Percentiles rank a stretch among this genome's conserved stretches.
These are phyloP conservation scores for Pseudogymnoascus sp. DNA, from an alignment of 2,329 filamentous ascomycete genomes.

Conservation along the genomic window DNA sequence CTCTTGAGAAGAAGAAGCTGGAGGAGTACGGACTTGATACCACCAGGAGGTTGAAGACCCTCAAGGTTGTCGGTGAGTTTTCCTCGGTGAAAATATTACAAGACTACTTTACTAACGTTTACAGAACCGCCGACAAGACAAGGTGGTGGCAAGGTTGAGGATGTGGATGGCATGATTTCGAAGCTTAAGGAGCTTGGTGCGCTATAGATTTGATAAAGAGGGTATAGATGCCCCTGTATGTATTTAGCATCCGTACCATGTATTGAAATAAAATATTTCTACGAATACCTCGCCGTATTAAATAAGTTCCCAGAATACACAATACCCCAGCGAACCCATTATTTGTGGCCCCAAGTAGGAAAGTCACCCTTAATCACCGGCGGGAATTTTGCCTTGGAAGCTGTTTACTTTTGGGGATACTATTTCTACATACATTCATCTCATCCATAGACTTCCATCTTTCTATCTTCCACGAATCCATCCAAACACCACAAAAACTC, in stretches of 20 bases:
- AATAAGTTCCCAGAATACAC: not conserved
- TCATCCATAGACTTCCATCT: conserved; percentile 7
- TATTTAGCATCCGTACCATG: conserved; percentile 4
- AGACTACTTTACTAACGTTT: conserved; percentile 12
- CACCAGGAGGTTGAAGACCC: conserved; percentile 69
- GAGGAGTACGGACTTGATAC: conserved; percentile 72
- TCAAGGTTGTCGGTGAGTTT: conserved; percentile 73
- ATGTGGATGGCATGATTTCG: conserved; percentile 86
- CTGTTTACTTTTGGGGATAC: conserved; percentile 7
- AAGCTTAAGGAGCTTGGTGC: conserved; percentile 97
- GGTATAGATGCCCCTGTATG: not conserved
- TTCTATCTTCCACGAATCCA: not conserved
- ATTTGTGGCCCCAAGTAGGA: too few species aligned
- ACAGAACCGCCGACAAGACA: conserved; percentile 77
- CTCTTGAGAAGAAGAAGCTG: conserved; percentile 82
- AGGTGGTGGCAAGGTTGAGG: conserved; percentile 93
- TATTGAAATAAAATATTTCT: conserved; percentile 1
- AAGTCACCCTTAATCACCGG: not conserved
- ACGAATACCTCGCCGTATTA: not conserved
- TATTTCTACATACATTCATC: conserved; percentile 9
- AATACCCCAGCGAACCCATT: not conserved
- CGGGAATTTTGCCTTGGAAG: not conserved
- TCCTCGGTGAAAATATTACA: not conserved
- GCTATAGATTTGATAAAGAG: conserved; percentile 40
- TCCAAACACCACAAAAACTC: conserved; percentile 2